Evolutionary conservation across 176 grass and related monocot species (phyloP).

Genomic region (Phoenix dactylifera): DNA sequence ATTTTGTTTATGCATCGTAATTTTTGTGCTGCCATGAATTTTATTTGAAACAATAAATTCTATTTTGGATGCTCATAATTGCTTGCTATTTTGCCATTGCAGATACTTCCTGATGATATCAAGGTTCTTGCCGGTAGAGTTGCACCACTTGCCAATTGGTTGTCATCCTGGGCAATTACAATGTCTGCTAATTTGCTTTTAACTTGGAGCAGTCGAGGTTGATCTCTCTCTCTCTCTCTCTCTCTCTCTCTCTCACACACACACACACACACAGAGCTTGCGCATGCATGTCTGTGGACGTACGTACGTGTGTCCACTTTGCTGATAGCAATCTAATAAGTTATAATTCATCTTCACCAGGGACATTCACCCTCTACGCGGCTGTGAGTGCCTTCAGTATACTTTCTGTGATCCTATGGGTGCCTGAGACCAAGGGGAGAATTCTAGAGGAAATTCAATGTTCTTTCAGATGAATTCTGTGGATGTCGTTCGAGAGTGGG

Average conservation of each 20-base stretch:
- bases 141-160: constrained; percentile 78
- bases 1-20: no score
- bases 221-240: constrained; percentile 5
- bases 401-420: constrained; percentile 69
- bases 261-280: background rate
- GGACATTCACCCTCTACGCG: constrained; percentile 65
- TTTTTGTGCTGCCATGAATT: no score
- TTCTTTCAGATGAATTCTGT: constrained; percentile 46
- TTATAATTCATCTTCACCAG: constrained; percentile 23
- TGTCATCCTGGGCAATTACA: constrained; percentile 68
- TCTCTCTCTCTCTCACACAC: background rate
- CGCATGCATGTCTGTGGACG: background rate
- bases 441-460: constrained; percentile 90
- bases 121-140: constrained; percentile 82
- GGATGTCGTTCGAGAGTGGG: background rate
- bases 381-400: constrained; percentile 51
- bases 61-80: constrained; percentile 1
- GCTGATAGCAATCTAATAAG: no score
- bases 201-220: constrained; percentile 84
- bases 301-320: no score
- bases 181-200: constrained; percentile 89
- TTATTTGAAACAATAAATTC: no score
- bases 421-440: constrained; percentile 95
- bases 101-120: constrained; percentile 69
- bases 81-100: background rate